phyloP scores from a whole-genome alignment of 176 grass and related monocot species.

The Secale cereale region DNA sequence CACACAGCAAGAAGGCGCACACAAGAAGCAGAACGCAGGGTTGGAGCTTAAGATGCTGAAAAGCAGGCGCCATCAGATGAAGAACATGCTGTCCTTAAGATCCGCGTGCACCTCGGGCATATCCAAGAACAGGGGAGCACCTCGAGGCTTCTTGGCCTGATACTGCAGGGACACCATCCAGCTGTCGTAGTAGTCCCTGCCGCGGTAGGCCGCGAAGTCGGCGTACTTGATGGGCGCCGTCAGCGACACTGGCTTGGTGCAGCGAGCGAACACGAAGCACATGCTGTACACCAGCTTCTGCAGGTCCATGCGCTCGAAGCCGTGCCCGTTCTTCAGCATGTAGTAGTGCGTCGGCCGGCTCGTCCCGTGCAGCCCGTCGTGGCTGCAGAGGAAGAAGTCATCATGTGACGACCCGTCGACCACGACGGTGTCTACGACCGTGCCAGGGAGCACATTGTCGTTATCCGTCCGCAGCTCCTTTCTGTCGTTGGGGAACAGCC shows the following conservation, averaged over 20 bases:
- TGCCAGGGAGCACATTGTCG: slow-evolving; percentile 48
- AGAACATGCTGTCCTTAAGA: slow-evolving; percentile 50
- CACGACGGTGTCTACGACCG: slow-evolving; percentile 50
- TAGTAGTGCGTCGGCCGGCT: slow-evolving; percentile 69
- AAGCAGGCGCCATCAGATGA: slow-evolving; percentile 30
- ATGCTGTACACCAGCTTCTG: slow-evolving; percentile 56
- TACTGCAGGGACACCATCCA: slow-evolving; percentile 10
- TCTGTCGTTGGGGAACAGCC: slow-evolving; percentile 39
- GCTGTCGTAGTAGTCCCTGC: slow-evolving; percentile 47
- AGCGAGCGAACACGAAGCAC: slow-evolving; percentile 57
- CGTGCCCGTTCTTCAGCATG: slow-evolving; percentile 36
- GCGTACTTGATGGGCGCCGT: slow-evolving; percentile 59
- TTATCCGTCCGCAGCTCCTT: not conserved
- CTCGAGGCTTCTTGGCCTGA: not conserved
- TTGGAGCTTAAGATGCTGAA: not conserved
- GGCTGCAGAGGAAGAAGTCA: slow-evolving; percentile 74
- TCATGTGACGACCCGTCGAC: slow-evolving; percentile 33
- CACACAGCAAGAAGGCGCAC: not conserved
- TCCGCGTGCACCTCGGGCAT: slow-evolving; percentile 32
- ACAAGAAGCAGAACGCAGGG: not conserved
- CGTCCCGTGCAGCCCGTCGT: slow-evolving; percentile 45
- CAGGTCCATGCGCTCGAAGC: slow-evolving; percentile 37
- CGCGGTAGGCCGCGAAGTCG: slow-evolving; percentile 52
- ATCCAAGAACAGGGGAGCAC: not conserved
- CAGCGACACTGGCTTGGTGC: slow-evolving; percentile 65